Evolutionary conservation across 345 rosid genomes (phyloP).

Genomic region (Erodium maritimum): DNA sequence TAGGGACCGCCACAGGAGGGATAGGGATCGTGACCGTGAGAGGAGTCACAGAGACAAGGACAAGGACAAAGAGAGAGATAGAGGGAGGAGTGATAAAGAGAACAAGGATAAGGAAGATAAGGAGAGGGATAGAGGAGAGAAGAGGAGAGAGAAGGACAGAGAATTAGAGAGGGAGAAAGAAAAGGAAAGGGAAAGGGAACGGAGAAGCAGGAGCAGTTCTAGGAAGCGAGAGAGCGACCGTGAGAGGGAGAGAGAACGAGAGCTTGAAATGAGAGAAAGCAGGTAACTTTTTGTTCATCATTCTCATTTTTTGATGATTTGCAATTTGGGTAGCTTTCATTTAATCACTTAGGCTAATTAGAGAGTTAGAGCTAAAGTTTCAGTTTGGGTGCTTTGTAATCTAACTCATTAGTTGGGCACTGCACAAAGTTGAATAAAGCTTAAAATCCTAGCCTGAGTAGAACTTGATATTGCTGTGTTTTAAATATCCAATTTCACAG

Average conservation of each 20-base stretch:
- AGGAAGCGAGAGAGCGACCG: constrained; percentile 27
- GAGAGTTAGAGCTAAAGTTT: no score
- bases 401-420: background rate
- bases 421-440: background rate
- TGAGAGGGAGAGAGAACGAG: constrained; percentile 27
- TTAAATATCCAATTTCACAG: no score
- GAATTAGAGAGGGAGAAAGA: constrained; percentile 20
- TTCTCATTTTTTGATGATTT: background rate
- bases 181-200: constrained; percentile 23
- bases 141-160: constrained; percentile 31
- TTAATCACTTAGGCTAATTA: no score
- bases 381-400: no score
- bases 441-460: background rate
- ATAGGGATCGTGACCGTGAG: constrained; percentile 25
- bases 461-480: no score
- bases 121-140: constrained; percentile 24
- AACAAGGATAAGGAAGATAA: no score
- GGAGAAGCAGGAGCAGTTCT: constrained; percentile 25
- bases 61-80: constrained; percentile 4
- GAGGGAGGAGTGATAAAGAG: no score
- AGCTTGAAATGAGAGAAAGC: constrained; percentile 34
- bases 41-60: constrained; percentile 14
- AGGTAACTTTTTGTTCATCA: constrained; percentile 16
- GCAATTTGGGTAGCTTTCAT: background rate
- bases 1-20: constrained; percentile 16